Evolutionary conservation across 2,329 filamentous ascomycete species (phyloP).

Genomic region (Sclerotinia borealis): DNA sequence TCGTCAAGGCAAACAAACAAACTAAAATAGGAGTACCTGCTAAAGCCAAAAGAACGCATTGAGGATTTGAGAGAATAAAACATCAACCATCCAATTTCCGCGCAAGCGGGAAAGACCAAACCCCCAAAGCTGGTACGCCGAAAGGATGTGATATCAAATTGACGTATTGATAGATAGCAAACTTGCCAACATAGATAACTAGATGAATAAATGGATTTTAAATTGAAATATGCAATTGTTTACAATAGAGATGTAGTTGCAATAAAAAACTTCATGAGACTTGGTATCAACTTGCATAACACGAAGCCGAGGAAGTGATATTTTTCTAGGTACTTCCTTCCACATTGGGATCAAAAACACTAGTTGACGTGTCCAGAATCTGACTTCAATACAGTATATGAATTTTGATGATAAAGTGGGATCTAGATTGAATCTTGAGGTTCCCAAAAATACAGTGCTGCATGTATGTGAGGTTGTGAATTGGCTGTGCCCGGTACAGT

Average conservation of each 20-base stretch:
- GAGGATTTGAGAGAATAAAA: not conserved
- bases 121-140: not conserved
- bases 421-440: not conserved
- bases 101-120: not conserved
- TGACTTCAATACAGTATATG: not conserved
- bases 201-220: not conserved
- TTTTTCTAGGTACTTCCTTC: not conserved
- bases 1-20: not conserved
- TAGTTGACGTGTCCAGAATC: not conserved
- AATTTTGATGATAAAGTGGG: not conserved
- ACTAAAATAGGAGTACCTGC: too few species aligned
- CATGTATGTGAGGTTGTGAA: not conserved
- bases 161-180: not conserved
- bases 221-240: not conserved
- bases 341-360: not conserved
- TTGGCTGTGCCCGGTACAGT: not conserved
- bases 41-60: not conserved
- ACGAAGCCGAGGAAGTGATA: not conserved
- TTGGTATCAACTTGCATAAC: not conserved
- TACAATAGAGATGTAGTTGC: not conserved
- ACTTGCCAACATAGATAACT: not conserved
- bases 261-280: not conserved
- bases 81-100: not conserved
- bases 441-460: not conserved
- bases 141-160: not conserved